phyloP scores from a whole-genome alignment of 192 early-diverging fungal genomes.

The Linnemannia schmuckeri region DNA sequence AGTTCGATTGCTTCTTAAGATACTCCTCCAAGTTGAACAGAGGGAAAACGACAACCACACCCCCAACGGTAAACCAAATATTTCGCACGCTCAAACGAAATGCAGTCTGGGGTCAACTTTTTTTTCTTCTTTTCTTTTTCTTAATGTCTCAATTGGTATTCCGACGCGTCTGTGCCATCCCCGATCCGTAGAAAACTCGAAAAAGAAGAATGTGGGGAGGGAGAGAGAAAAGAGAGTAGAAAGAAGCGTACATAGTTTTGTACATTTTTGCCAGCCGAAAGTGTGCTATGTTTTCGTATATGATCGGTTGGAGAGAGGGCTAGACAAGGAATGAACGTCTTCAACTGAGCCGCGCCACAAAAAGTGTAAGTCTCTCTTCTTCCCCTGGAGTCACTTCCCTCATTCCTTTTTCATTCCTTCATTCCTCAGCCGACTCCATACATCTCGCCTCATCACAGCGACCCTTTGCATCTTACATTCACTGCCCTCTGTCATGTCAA shows the following conservation, averaged over 20 bases:
- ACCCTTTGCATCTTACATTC: background rate
- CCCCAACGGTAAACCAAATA: background rate
- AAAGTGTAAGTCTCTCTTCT: background rate
- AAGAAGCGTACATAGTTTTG: background rate
- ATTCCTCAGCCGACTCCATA: background rate
- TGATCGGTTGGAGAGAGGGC: background rate
- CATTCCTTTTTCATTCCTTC: background rate
- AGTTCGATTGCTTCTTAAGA: background rate
- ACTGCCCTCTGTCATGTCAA: background rate
- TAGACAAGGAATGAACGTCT: background rate
- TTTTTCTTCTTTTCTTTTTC: background rate
- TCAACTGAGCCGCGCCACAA: background rate
- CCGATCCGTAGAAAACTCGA: background rate
- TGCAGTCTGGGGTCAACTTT: background rate
- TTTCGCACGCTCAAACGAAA: background rate
- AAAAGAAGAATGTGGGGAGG: slow-evolving; percentile 3
- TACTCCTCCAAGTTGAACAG: background rate
- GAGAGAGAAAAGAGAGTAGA: background rate
- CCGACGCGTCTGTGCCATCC: slow-evolving; percentile 6
- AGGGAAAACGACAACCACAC: background rate
- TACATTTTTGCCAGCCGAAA: background rate
- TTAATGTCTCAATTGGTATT: background rate
- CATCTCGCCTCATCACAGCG: background rate
- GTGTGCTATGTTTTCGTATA: background rate
- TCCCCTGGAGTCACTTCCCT: background rate